Evolutionary conservation across 768 basidiomycete genomes (phyloP), one percentile per base, ranked within the genome.

Genomic region (Pholiota molesta): DNA sequence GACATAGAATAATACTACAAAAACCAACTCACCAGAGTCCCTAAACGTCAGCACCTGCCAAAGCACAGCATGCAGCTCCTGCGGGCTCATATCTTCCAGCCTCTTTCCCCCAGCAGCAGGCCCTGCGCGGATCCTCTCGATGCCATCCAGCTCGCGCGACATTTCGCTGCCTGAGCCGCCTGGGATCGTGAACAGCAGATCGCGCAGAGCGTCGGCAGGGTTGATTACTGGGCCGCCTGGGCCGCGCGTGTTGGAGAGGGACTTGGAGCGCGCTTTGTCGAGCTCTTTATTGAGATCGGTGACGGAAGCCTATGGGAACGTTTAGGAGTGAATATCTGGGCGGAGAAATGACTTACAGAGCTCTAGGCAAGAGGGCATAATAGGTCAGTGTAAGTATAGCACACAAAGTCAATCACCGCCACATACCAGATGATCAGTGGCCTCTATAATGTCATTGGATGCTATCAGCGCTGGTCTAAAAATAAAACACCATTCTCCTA

Each of bases 21-120:
- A 33, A 40, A 7, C 47, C 16, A 29, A 62, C 82, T 11, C 59
- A 88, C 88, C 85, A 5, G 86, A 86, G 75, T 97, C 95, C 54
- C 94, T 81, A 77, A 96, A 96, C 28, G 80, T 87, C 71, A 98
- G 73, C 6, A 97, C 86, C 75, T 93, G 86, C 94, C 94, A 96
- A 21, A 96, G 75, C 2, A 88, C 86, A 1, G 84, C 77, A 72
- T 95, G 93, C 54, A 97, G 66, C 73, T 98, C 94, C 74, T 96
- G 92, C 3, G 95, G 94, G 55, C 77, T 87, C 94, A 98, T 92
- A 17, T 91, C 84, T 63, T 88, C 86, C 0, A 95, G 91, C 14
- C 80, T 77, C 72, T 87, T 90, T 5, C 89, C 90, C 0, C 86
- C 87, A 10, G 77, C 77, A n/a, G 80, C 76, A 0, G 84, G 80